Percentiles rank a stretch among this genome's conserved stretches.
phyloP scores from a whole-genome alignment of 2,329 filamentous ascomycete species.

The Acrodontium crateriforme region DNA sequence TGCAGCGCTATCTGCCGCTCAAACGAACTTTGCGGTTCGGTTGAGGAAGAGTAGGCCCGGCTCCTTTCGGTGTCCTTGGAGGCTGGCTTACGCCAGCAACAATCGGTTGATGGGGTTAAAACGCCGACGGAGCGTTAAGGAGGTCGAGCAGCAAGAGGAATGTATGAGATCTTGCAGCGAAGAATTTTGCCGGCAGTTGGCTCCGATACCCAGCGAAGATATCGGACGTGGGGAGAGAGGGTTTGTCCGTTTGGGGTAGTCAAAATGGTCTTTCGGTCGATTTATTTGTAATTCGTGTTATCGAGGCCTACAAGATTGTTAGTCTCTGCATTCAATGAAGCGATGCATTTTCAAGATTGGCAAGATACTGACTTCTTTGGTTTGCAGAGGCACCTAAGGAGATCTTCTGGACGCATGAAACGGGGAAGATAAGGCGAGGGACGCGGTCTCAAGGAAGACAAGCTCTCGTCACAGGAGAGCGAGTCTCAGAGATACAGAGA shows the following conservation, averaged over 20 bases:
- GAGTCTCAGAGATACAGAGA: slow-evolving; percentile 2
- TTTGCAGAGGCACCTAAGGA: slow-evolving; percentile 87
- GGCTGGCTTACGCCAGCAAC: slow-evolving; percentile 83
- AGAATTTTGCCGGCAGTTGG: slow-evolving; percentile 67
- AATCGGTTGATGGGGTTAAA: slow-evolving; percentile 36
- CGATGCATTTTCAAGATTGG: slow-evolving; percentile 3
- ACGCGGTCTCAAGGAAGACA: slow-evolving; percentile 3
- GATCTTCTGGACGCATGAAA: slow-evolving; percentile 84
- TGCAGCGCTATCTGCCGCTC: slow-evolving; percentile 95
- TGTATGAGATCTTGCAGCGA: slow-evolving; percentile 66
- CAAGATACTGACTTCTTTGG: slow-evolving; percentile 64
- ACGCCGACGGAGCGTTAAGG: slow-evolving; percentile 75
- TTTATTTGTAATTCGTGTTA: slow-evolving; percentile 52
- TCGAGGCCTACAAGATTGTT: slow-evolving; percentile 41
- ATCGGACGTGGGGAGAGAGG: slow-evolving; percentile 58
- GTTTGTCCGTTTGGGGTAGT: slow-evolving; percentile 48
- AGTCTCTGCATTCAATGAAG: slow-evolving; percentile 8
- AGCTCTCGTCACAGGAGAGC: slow-evolving; percentile 3
- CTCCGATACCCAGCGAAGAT: slow-evolving; percentile 71
- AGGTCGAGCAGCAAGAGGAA: slow-evolving; percentile 71
- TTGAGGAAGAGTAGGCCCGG: slow-evolving; percentile 97
- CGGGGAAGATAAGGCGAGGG: slow-evolving; percentile 1
- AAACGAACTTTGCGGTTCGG: slow-evolving; percentile 84
- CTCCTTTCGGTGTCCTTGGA: slow-evolving; percentile 38
- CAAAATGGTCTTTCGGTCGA: too few relatives aligned